A percentile compares a stretch with the other conserved stretches of the same genome.
These are phyloP conservation scores for Rosa lucieae DNA, from an alignment of 306 rosid species.

Conservation along the genomic window DNA sequence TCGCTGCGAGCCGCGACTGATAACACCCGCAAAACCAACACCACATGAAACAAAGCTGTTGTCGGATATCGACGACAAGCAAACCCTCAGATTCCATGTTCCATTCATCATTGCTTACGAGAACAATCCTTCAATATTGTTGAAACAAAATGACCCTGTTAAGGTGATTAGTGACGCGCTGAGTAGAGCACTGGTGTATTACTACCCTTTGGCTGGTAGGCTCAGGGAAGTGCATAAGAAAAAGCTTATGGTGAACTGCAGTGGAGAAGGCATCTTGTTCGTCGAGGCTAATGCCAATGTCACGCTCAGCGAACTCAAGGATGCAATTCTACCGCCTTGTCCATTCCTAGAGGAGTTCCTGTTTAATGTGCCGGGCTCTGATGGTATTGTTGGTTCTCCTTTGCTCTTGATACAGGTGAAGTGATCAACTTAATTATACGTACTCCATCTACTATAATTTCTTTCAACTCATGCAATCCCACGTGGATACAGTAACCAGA, in stretches of 20 bases:
- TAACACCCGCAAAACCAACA: slow-evolving; percentile 15
- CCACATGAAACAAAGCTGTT: background rate
- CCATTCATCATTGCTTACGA: background rate
- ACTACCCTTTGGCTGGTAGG: slow-evolving; percentile 40
- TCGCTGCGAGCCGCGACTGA: background rate
- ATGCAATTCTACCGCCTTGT: slow-evolving; percentile 26
- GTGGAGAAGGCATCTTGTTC: slow-evolving; percentile 31
- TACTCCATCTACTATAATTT: background rate
- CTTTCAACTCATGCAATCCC: background rate
- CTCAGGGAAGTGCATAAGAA: slow-evolving; percentile 13
- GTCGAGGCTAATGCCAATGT: slow-evolving; percentile 27
- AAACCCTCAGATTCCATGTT: background rate
- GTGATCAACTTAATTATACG: background rate
- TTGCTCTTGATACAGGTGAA: slow-evolving; percentile 23
- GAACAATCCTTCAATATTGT: background rate
- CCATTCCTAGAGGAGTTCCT: slow-evolving; percentile 27
- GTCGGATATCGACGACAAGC: slow-evolving; percentile 12
- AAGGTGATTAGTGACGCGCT: slow-evolving; percentile 25
- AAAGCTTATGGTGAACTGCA: slow-evolving; percentile 31
- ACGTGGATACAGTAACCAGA: too few relatives aligned
- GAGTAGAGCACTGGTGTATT: slow-evolving; percentile 17
- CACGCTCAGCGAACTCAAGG: slow-evolving; percentile 14
- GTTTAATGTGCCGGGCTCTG: slow-evolving; percentile 9
- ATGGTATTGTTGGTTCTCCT: slow-evolving; percentile 14
- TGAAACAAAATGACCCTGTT: slow-evolving; percentile 1